Percentiles rank a stretch among this genome's conserved stretches.
These are phyloP conservation scores for Tuber magnatum DNA, from an alignment of 495 filamentous ascomycete genomes.

Conservation along the genomic window DNA sequence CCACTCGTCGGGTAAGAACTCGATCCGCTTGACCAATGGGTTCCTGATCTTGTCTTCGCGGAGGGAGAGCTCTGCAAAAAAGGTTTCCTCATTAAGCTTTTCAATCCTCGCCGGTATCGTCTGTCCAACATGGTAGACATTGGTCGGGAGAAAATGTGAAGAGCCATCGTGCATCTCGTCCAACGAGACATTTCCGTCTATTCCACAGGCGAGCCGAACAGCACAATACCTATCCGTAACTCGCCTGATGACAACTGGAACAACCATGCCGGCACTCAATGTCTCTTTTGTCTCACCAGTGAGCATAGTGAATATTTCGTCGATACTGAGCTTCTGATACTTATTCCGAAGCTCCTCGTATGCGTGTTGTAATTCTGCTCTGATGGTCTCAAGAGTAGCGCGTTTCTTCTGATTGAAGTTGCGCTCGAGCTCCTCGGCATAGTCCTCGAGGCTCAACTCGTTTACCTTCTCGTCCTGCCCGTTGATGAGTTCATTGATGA, in stretches of 20 bases:
- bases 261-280: conserved; percentile 77
- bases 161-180: conserved; percentile 38
- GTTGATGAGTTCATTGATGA: conserved; percentile 84
- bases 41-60: conserved; percentile 68
- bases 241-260: conserved; percentile 78
- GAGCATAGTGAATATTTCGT: conserved; percentile 93
- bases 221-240: conserved; percentile 88
- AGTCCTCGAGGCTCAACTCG: conserved; percentile 90
- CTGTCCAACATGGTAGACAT: conserved; percentile 65
- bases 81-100: conserved; percentile 72
- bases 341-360: conserved; percentile 88
- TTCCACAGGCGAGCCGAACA: conserved; percentile 84
- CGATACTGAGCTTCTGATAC: conserved; percentile 60
- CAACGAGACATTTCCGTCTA: conserved; percentile 66
- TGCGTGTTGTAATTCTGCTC: conserved; percentile 81
- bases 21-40: conserved; percentile 57
- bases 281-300: conserved; percentile 87
- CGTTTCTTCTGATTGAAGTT: conserved; percentile 92
- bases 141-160: conserved; percentile 41
- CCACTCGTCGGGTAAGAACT: conserved; percentile 74
- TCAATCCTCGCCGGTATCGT: conserved; percentile 80
- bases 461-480: conserved; percentile 92
- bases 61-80: conserved; percentile 73
- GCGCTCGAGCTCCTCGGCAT: conserved; percentile 87
- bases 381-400: conserved; percentile 91